Conservation (phyloP, 495 filamentous ascomycete genomes). For the Tetracladium marchalianum region DNA sequence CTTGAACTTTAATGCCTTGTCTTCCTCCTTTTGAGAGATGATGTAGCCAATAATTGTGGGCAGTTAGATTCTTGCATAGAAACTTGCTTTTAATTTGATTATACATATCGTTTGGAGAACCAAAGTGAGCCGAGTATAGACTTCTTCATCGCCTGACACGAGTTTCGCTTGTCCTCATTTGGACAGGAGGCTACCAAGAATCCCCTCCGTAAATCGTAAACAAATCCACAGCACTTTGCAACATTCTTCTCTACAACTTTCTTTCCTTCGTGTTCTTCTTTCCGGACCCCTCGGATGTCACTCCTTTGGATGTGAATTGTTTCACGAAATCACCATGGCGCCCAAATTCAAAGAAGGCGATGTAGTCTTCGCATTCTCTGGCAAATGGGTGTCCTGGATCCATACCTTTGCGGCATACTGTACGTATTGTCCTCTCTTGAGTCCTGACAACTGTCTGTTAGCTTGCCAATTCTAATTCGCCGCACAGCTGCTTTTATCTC, state of each 20-base stretch:
- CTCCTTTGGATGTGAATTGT: slow-evolving; percentile 20
- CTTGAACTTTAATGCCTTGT: too few relatives aligned
- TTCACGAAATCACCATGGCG: slow-evolving; percentile 45
- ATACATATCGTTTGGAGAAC: too few relatives aligned
- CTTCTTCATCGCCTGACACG: too few relatives aligned
- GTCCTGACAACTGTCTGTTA: not conserved
- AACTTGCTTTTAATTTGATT: too few relatives aligned
- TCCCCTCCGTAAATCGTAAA: not conserved
- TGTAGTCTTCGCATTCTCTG: slow-evolving; percentile 70
- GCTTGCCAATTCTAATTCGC: not conserved
- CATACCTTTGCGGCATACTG: slow-evolving; percentile 80
- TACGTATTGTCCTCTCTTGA: slow-evolving; percentile 24
- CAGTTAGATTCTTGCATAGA: too few relatives aligned
- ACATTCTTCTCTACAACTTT: slow-evolving; percentile 6
- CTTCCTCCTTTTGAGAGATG: too few relatives aligned
- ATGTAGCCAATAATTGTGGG: too few relatives aligned
- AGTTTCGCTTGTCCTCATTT: too few relatives aligned
- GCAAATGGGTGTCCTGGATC: slow-evolving; percentile 82
- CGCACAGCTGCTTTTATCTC: slow-evolving; percentile 76
- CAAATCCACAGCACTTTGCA: not conserved
- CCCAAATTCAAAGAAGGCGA: slow-evolving; percentile 86
- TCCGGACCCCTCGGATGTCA: slow-evolving; percentile 15
- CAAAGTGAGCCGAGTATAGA: too few relatives aligned
- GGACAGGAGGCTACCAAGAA: too few relatives aligned
- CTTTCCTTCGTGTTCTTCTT: slow-evolving; percentile 15